A percentile compares a stretch with the other conserved stretches of the same genome.
Evolutionary conservation across 176 grass and related monocot species (phyloP).

Genomic region (Oryza meyeriana): DNA sequence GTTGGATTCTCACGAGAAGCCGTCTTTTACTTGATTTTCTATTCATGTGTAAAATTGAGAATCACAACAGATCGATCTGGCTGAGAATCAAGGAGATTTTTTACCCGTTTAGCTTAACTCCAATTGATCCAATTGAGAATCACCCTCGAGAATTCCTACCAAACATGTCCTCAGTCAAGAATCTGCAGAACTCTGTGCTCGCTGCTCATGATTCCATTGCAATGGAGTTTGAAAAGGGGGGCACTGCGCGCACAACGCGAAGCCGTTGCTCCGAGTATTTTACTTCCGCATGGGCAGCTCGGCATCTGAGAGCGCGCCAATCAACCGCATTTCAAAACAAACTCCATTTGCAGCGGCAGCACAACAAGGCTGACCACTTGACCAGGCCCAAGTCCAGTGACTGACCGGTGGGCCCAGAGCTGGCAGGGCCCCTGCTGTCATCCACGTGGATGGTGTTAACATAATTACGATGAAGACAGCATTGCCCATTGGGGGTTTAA

Average conservation of each 20-base stretch:
- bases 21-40: too few relatives aligned
- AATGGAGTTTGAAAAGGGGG: slow-evolving; percentile 17
- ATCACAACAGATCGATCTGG: too few relatives aligned
- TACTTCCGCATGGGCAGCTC: background rate
- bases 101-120: too few relatives aligned
- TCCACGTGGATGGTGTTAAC: background rate
- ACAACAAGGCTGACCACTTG: too few relatives aligned
- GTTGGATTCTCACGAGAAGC: too few relatives aligned
- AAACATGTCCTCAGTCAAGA: too few relatives aligned
- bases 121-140: too few relatives aligned
- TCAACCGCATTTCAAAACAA: background rate
- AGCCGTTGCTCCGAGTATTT: slow-evolving; percentile 6
- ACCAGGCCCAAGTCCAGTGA: background rate
- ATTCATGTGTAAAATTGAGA: too few relatives aligned
- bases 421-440: background rate
- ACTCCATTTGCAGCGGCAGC: background rate
- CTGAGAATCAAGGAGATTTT: too few relatives aligned
- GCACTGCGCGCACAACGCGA: slow-evolving; percentile 2
- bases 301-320: background rate
- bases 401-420: background rate
- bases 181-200: slow-evolving; percentile 32
- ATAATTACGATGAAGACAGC: too few relatives aligned
- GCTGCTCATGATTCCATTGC: background rate
- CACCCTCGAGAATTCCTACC: too few relatives aligned
- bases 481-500: background rate